Evolutionary conservation across 2,329 filamentous ascomycete genomes (phyloP), one percentile per base, ranked within the genome.

Genomic region (Raffaelea arxii): DNA sequence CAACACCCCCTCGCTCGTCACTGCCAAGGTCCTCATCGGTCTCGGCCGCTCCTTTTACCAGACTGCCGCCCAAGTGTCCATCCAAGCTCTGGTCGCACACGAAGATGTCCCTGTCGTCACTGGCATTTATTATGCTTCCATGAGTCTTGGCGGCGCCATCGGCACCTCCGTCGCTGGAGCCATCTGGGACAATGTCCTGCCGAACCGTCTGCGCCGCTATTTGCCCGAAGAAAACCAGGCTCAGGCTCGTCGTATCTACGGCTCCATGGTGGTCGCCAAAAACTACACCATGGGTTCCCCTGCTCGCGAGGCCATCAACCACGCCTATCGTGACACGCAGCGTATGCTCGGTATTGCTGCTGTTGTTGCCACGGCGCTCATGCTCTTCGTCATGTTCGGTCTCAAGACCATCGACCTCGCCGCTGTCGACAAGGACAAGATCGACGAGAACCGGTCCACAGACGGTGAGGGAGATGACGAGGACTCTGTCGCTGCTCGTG

Each of bases 41-140:
- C 66, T 82, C 43, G 77, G 76, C 1, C 78, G 78, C 38, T 79
- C 78, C 41, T 66, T 83, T 61, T 83, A 82, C 60, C 65, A 68
- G 0, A 72, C 71, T 50, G 64, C 68, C 9, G 64, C 67, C 1
- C 67, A 70, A 53, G 69, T 69, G 3, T 67, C 65, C 4, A 59
- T 71, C 1, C 69, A 72, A 51, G 58, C 62, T 22, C 58, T 58
- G 22, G 57, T 69, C 43, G 61, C 62, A 53, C 68, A 71, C 56
- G 68, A 71, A 58, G 59, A 82, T 53, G 66, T 84, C 25, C 79
- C 80, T 37, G 74, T 81, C 50, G 72, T 83, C 51, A 83, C 78
- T 0, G 78, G 73, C 36, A 59, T 82, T 19, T 82, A 75, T 57
- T 70, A 82, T 6, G 74, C 78, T 6, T 70, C 65, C 14, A 82